These are phyloP conservation scores for Candida tallmaniae DNA, from an alignment of 805 yeast genomes.

Conservation along the genomic window DNA sequence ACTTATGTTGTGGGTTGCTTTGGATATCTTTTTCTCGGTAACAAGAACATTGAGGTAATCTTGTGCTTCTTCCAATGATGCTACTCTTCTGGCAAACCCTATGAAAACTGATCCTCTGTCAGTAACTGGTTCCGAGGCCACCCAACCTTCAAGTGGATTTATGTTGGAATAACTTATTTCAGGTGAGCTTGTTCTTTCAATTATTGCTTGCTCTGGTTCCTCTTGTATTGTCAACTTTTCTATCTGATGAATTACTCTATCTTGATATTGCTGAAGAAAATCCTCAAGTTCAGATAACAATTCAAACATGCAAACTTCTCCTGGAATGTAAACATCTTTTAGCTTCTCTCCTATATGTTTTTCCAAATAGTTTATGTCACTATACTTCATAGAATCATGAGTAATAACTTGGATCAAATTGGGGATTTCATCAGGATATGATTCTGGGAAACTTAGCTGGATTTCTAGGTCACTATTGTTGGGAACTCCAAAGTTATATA, in stretches of 20 bases:
- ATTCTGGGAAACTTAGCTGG: constrained; percentile 66
- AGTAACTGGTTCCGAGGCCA: constrained; percentile 64
- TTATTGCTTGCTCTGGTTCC: neutral
- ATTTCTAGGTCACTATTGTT: constrained; percentile 56
- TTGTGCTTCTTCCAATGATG: constrained; percentile 65
- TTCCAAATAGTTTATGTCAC: constrained; percentile 41
- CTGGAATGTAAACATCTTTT: constrained; percentile 49
- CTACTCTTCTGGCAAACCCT: constrained; percentile 64
- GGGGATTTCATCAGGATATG: constrained; percentile 68
- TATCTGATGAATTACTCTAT: constrained; percentile 4
- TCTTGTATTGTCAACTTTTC: constrained; percentile 1
- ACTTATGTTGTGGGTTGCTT: constrained; percentile 76
- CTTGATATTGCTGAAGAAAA: constrained; percentile 37
- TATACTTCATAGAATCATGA: constrained; percentile 29
- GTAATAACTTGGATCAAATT: constrained; percentile 53
- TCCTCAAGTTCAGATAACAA: constrained; percentile 60
- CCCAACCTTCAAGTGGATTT: constrained; percentile 71
- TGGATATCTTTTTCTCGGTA: constrained; percentile 60
- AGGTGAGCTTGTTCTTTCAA: too few relatives aligned
- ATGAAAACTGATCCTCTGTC: constrained; percentile 86
- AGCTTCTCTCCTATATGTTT: constrained; percentile 47
- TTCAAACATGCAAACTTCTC: constrained; percentile 77
- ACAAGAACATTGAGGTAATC: constrained; percentile 47
- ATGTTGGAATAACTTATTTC: neutral
- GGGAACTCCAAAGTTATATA: constrained; percentile 52